phyloP scores from a whole-genome alignment of 192 early-diverging fungal genomes.

The Coemansia furcata region DNA sequence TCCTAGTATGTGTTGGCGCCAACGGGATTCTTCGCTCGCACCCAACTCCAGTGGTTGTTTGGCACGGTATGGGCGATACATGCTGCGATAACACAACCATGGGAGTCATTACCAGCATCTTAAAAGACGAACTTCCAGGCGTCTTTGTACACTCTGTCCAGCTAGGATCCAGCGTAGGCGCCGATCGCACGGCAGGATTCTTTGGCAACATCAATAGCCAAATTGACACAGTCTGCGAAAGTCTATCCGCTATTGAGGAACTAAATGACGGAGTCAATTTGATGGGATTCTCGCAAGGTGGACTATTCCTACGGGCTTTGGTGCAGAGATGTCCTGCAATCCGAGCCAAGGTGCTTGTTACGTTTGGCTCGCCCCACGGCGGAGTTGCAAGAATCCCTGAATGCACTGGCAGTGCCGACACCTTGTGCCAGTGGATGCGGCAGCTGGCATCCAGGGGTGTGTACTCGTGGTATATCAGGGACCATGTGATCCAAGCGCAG shows the following conservation, averaged over 20 bases:
- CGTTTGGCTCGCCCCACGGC: conserved; percentile 82
- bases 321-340: conserved; percentile 81
- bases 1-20: background rate
- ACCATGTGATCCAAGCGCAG: conserved; percentile 89
- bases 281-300: conserved; percentile 88
- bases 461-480: conserved; percentile 81
- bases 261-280: conserved; percentile 81
- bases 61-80: conserved; percentile 91
- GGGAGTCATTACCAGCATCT: conserved; percentile 42
- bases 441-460: conserved; percentile 75
- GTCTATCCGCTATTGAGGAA: conserved; percentile 58
- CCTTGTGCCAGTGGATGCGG: conserved; percentile 71
- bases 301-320: conserved; percentile 72
- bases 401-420: conserved; percentile 58
- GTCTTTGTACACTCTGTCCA: conserved; percentile 75
- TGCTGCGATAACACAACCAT: conserved; percentile 72
- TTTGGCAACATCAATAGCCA: conserved; percentile 85
- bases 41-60: conserved; percentile 62
- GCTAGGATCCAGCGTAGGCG: conserved; percentile 62
- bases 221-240: conserved; percentile 72
- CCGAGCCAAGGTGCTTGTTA: conserved; percentile 72
- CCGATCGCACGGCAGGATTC: conserved; percentile 79
- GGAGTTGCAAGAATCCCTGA: conserved; percentile 80
- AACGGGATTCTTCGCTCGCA: background rate
- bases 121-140: conserved; percentile 58